Base-by-base conservation (phyloP, 768 basidiomycete species). In the Guyanaporus albipodus region DNA sequence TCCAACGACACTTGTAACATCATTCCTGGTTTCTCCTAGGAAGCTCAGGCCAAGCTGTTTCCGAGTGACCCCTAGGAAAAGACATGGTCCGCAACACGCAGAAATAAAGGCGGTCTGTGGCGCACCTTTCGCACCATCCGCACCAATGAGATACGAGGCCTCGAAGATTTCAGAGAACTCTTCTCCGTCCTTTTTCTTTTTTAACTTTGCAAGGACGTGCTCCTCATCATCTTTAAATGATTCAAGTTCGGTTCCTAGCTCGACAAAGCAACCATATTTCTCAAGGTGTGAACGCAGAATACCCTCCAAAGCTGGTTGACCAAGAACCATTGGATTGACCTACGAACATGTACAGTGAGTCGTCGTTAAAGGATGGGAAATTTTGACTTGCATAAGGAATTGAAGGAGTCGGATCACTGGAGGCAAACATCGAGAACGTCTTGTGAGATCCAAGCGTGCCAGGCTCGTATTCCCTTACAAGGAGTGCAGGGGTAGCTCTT, bases 181-280 rank as follows among this genome's bases (percentile, higher is more conserved):
- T 22, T 57, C 19, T 1, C 55, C 67, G 3, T 61, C 52, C n/a
- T 32, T 40, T 15, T 9, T 54, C 44, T 64, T 60, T 21, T 66
- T 27, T 5, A 78, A 47, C 11, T 64, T 64, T 7, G 70, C 75
- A 9, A 60, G 50, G 6, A 78, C 71, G 24, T 49, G 49, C 26
- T 67, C 63, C 2, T 61, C 58, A 8, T 54, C 50, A 44, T 78
- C 72, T 41, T 67, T 59, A 35, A 80, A 72, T 0, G 71, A 71
- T n/a, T 57, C 31, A 6, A 80, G 67, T 45, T 74, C 73, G 2
- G 73, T 73, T 14, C 69, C 71, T n/a, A 71, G 44, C 49, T 80
- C 76, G 12, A 78, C 65, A 11, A 32, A 33, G 40, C 65, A 67
- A 0, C 50, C 54, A 7, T 55, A 47, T 8, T 56, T 57, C 22